A percentile compares a stretch with the other conserved stretches of the same genome.
Evolutionary conservation across 257 asterid species (phyloP).

Genomic region (Nicotiana otophora): DNA sequence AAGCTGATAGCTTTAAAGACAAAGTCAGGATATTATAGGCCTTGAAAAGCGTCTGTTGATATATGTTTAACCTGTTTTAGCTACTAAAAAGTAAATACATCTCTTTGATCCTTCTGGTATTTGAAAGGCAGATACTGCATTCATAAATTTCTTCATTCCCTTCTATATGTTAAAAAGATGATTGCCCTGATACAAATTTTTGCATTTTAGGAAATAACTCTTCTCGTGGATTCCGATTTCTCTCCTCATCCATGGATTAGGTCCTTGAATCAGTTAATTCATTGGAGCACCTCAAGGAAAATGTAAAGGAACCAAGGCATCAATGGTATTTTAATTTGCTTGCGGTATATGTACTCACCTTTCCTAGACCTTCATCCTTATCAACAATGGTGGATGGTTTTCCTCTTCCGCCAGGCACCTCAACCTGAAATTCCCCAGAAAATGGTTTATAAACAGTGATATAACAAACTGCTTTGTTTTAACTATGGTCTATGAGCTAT

Average conservation of each 20-base stretch:
- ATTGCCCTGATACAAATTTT: not conserved
- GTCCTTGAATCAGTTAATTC: not conserved
- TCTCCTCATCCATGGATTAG: not conserved
- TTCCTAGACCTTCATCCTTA: slow-evolving; percentile 92
- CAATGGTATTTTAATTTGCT: not conserved
- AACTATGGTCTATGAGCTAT: not conserved
- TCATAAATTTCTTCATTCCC: not conserved
- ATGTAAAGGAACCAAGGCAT: not conserved
- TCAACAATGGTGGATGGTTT: slow-evolving; percentile 76
- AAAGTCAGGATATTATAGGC: not conserved
- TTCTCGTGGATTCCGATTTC: not conserved
- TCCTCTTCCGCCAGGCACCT: slow-evolving; percentile 94
- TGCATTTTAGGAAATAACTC: not conserved
- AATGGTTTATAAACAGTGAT: not conserved
- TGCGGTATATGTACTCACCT: slow-evolving; percentile 38
- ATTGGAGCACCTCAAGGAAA: not conserved
- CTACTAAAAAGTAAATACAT: not conserved
- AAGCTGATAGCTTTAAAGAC: not conserved
- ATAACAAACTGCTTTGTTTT: not conserved
- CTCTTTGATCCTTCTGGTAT: not conserved
- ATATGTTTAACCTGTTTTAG: not conserved
- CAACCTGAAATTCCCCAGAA: slow-evolving; percentile 55
- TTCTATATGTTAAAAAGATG: not conserved
- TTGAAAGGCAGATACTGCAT: not conserved
- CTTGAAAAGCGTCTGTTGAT: not conserved